Evolutionary conservation across 2,329 filamentous ascomycete species (phyloP).

Genomic region (Bipolaris gigantea): DNA sequence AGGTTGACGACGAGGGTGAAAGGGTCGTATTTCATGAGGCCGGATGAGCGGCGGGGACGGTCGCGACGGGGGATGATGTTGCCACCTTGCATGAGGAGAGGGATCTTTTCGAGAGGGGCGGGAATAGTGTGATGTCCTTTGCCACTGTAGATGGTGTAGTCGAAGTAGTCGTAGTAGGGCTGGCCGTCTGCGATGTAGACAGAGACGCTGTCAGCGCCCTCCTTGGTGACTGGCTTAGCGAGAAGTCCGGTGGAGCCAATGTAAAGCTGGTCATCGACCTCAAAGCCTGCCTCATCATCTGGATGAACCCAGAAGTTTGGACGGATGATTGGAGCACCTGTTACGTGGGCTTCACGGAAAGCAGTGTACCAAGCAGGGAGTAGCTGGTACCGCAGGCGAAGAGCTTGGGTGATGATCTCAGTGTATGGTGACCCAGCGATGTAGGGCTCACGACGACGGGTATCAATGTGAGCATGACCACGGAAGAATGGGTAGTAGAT

Average conservation of each 20-base stretch:
- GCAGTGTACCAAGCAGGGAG: slow-evolving; percentile 96
- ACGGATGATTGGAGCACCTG: slow-evolving; percentile 83
- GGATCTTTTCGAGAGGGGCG: slow-evolving; percentile 83
- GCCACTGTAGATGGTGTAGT: slow-evolving; percentile 74
- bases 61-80: slow-evolving; percentile 92
- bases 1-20: slow-evolving; percentile 86
- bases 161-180: slow-evolving; percentile 94
- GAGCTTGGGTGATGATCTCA: slow-evolving; percentile 80
- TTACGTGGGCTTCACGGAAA: slow-evolving; percentile 83
- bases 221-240: slow-evolving; percentile 84
- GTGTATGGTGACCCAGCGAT: slow-evolving; percentile 82
- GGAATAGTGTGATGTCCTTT: slow-evolving; percentile 72
- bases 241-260: slow-evolving; percentile 85
- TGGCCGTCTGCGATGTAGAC: slow-evolving; percentile 89
- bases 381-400: slow-evolving; percentile 85
- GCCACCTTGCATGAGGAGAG: slow-evolving; percentile 88
- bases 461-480: slow-evolving; percentile 94
- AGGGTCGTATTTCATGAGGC: slow-evolving; percentile 90
- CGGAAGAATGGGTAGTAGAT: slow-evolving; percentile 99
- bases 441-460: slow-evolving; percentile 91
- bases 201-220: slow-evolving; percentile 71
- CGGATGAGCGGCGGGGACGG: slow-evolving; percentile 78
- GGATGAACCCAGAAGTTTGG: slow-evolving; percentile 95
- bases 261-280: slow-evolving; percentile 90
- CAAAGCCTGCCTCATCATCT: slow-evolving; percentile 81